These are phyloP conservation scores for Nemania sp. DNA, from an alignment of 2,329 filamentous ascomycete genomes.

Conservation along the genomic window DNA sequence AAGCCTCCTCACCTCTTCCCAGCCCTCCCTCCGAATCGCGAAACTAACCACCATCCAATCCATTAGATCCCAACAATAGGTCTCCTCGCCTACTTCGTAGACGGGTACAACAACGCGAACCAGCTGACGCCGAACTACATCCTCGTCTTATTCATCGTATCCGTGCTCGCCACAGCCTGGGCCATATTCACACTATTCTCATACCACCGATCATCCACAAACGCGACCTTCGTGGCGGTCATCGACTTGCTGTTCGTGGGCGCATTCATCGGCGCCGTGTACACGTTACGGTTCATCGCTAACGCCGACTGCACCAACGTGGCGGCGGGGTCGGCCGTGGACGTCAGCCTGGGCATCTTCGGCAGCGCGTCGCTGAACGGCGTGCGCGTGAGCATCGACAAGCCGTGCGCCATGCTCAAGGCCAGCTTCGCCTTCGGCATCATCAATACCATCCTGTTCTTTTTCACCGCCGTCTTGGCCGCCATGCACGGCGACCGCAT, in stretches of 20 bases:
- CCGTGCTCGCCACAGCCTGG: constrained; percentile 65
- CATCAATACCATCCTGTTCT: constrained; percentile 83
- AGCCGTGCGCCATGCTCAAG: constrained; percentile 91
- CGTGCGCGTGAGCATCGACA: constrained; percentile 62
- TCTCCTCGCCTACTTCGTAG: constrained; percentile 69
- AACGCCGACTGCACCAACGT: constrained; percentile 70
- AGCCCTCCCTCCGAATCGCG: constrained; percentile 8
- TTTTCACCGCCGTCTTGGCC: constrained; percentile 74
- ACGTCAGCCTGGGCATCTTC: constrained; percentile 64
- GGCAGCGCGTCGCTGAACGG: constrained; percentile 54
- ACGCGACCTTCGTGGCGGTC: constrained; percentile 63
- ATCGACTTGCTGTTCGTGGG: constrained; percentile 65
- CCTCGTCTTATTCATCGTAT: constrained; percentile 69
- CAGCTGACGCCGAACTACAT: constrained; percentile 63
- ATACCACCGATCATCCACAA: constrained; percentile 64
- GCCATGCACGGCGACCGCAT: constrained; percentile 55
- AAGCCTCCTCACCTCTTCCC: constrained; percentile 33
- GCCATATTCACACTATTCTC: constrained; percentile 66
- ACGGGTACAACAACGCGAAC: constrained; percentile 60
- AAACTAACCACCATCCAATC: not conserved
- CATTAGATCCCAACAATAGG: constrained; percentile 64
- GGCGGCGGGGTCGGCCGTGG: constrained; percentile 51
- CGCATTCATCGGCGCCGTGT: constrained; percentile 65
- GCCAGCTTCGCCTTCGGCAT: constrained; percentile 86
- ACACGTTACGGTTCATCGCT: constrained; percentile 61